phyloP scores from a whole-genome alignment of 176 grass and related monocot species.

The Carex parvula region DNA sequence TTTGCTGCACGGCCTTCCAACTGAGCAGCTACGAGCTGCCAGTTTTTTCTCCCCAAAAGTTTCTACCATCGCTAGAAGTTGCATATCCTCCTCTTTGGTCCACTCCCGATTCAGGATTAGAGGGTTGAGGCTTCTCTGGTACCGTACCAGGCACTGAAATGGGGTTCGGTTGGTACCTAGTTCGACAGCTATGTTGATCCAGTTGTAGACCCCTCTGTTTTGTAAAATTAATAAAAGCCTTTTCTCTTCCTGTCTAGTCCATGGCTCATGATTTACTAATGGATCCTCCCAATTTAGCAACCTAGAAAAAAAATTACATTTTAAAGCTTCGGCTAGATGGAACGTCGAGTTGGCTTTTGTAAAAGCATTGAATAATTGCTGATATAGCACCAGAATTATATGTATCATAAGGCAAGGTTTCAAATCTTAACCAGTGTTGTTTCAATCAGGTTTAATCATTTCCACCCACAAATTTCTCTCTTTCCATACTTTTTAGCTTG shows the following conservation, averaged over 20 bases:
- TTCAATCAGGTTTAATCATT: conserved; percentile 1
- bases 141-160: conserved; percentile 84
- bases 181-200: conserved; percentile 69
- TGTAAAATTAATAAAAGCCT: conserved; percentile 77
- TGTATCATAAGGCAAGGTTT: neutral
- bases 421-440: neutral
- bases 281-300: conserved; percentile 90
- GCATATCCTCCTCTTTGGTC: conserved; percentile 79
- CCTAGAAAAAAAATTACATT: conserved; percentile 32
- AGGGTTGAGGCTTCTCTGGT: conserved; percentile 95
- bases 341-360: neutral
- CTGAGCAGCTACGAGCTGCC: conserved; percentile 74
- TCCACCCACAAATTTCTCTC: neutral
- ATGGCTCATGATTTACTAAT: conserved; percentile 64
- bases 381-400: neutral
- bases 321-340: neutral
- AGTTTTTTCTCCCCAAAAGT: conserved; percentile 66
- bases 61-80: conserved; percentile 57
- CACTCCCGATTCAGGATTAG: conserved; percentile 81
- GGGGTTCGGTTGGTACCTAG: conserved; percentile 77
- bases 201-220: conserved; percentile 76
- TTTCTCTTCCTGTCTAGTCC: conserved; percentile 76
- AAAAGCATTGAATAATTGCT: conserved; percentile 20
- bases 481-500: neutral
- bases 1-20: conserved; percentile 60